Base-by-base conservation (phyloP, 73 alveolate genomes). In the Tetrahymena malaccensis region DNA sequence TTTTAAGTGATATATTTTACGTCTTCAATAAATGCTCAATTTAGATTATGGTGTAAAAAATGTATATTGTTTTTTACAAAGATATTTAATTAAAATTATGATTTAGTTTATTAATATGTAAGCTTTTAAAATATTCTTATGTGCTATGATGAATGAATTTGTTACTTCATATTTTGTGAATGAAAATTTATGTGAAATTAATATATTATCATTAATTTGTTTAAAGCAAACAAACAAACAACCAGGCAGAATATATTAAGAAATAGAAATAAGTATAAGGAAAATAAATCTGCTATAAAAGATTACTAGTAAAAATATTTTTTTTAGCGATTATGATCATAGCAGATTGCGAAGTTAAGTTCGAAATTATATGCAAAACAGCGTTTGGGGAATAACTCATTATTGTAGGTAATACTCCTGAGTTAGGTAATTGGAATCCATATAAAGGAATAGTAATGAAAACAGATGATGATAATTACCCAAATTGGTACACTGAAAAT, bases 371-470 rank as follows among this genome's bases (percentile, higher is more conserved):
- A 84, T 94, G 96, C 84, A 44, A 85, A 21, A 94, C 96, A 8
- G 89, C 84, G 58, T 94, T 85, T 43, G 38, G 95, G 37, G 83
- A 94, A 85, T 55, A 44, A 55, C 57, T 94, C 6, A 94, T 85
- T 15, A 94, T 94, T 10, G 96, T 94, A 43, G 96, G 96, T 43
- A 94, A 94, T 85, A 37, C 95, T 33, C 55, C 95, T 5, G n/a
- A 94, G 70, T 94, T 94, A 85, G 96, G 96, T 16, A 84, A 85
- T 94, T 94, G 96, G 96, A 35, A 94, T 85, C 96, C 96, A n/a
- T 84, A 84, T 34, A 17, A 85, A 94, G 96, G 96, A 37, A 44
- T 94, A 38, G 58, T 43, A 43, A 85, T 94, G 93, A 94, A 85
- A 19, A 94, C 96, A 22, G 93, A 94, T 85, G 84, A 83, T 85